A percentile compares a stretch with the other conserved stretches of the same genome.
Evolutionary conservation across 805 yeast species (phyloP).

Genomic region (Sungouiella blattae): DNA sequence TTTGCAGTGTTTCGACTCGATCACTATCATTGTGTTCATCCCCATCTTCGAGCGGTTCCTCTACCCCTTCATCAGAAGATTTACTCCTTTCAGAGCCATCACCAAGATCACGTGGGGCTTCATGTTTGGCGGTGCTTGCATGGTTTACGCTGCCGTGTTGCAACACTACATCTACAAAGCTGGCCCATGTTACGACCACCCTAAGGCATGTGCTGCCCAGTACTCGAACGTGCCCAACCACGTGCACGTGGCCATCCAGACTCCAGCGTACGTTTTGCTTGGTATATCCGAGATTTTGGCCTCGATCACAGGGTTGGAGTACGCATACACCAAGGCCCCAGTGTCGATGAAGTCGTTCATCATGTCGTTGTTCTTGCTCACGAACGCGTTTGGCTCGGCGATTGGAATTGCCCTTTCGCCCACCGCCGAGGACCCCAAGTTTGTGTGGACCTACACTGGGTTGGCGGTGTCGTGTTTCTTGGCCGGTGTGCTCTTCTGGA

Average conservation of each 20-base stretch:
- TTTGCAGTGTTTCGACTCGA: slow-evolving; percentile 70
- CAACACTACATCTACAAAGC: slow-evolving; percentile 66
- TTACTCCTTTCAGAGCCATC: slow-evolving; percentile 62
- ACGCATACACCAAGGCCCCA: slow-evolving; percentile 83
- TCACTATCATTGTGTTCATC: slow-evolving; percentile 69
- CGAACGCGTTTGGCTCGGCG: slow-evolving; percentile 76
- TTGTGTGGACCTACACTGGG: slow-evolving; percentile 66
- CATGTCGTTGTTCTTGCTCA: slow-evolving; percentile 63
- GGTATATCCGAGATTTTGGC: slow-evolving; percentile 78
- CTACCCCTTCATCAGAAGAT: slow-evolving; percentile 45
- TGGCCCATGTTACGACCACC: slow-evolving; percentile 71
- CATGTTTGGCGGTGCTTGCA: slow-evolving; percentile 58
- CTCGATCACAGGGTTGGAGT: slow-evolving; percentile 77
- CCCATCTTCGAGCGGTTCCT: slow-evolving; percentile 64
- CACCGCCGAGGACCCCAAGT: slow-evolving; percentile 64
- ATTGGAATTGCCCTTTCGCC: slow-evolving; percentile 70
- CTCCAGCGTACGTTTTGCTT: slow-evolving; percentile 68
- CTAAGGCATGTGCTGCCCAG: slow-evolving; percentile 48
- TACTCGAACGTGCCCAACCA: slow-evolving; percentile 43
- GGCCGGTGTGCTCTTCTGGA: slow-evolving; percentile 62
- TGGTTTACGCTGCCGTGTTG: slow-evolving; percentile 73
- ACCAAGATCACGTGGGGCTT: slow-evolving; percentile 71
- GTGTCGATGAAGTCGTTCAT: slow-evolving; percentile 61
- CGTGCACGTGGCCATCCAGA: slow-evolving; percentile 67
- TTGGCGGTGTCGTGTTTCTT: slow-evolving; percentile 56